phyloP scores from a whole-genome alignment of 2,329 filamentous ascomycete genomes.

The Proliferodiscus dingleyae region DNA sequence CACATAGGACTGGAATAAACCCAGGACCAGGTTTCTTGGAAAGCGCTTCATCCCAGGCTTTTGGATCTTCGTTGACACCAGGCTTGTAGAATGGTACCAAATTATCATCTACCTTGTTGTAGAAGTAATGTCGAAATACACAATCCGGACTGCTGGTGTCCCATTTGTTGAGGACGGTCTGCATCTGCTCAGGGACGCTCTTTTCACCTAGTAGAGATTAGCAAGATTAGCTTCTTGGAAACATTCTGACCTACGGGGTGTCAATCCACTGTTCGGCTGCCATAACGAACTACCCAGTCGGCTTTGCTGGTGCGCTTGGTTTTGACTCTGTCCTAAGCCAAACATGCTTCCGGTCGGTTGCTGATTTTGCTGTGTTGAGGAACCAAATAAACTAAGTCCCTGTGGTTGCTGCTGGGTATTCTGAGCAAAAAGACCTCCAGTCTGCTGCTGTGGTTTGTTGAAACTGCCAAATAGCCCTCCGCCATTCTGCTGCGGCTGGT shows the following conservation, averaged over 20 bases:
- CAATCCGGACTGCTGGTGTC: conserved; percentile 62
- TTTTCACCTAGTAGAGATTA: conserved; percentile 53
- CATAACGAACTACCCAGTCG: conserved; percentile 23
- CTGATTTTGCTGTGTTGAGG: conserved; percentile 23
- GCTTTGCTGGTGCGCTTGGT: conserved; percentile 27
- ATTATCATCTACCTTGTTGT: conserved; percentile 74
- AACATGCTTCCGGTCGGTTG: conserved; percentile 21
- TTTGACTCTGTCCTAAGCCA: conserved; percentile 20
- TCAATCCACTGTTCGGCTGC: conserved; percentile 25
- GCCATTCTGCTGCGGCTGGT: conserved; percentile 13
- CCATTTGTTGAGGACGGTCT: conserved; percentile 69
- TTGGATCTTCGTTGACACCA: conserved; percentile 63
- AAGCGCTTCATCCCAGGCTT: conserved; percentile 80
- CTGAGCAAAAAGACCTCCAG: conserved; percentile 5
- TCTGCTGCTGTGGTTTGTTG: conserved; percentile 1
- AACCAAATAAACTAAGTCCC: conserved; percentile 24
- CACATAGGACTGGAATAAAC: conserved; percentile 71
- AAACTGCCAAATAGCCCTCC: conserved; percentile 9
- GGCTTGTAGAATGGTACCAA: conserved; percentile 74
- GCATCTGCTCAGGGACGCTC: conserved; percentile 69
- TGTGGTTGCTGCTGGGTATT: conserved; percentile 35
- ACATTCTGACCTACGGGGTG: conserved; percentile 23
- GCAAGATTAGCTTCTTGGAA: conserved; percentile 1
- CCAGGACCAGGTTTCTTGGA: conserved; percentile 72
- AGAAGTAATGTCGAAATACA: conserved; percentile 79